Percentiles rank a stretch among this genome's conserved stretches.
Conservation (phyloP, 2,329 filamentous ascomycete species). For the Hyphodiscus sp. region DNA sequence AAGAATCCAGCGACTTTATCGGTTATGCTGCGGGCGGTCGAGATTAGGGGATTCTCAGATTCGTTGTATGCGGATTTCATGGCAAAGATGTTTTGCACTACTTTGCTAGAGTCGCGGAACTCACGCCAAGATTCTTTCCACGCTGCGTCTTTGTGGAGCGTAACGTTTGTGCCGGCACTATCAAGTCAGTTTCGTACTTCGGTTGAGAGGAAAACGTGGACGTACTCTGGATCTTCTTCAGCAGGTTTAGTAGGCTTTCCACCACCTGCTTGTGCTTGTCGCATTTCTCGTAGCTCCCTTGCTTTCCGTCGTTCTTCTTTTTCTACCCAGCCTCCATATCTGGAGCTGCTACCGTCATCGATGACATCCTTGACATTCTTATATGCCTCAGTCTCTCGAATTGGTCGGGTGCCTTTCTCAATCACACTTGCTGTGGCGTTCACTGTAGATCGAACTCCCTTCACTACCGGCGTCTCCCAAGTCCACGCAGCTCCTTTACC, state of each 20-base stretch:
- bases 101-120: conserved; percentile 82
- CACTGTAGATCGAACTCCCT: conserved; percentile 81
- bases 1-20: conserved; percentile 94
- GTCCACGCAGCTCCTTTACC: conserved; percentile 93
- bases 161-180: conserved; percentile 90
- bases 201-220: conserved; percentile 20
- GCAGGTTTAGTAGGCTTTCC: conserved; percentile 50
- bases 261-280: conserved; percentile 40
- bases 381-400: conserved; percentile 90
- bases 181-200: conserved; percentile 29
- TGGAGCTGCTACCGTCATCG: conserved; percentile 91
- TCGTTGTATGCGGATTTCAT: conserved; percentile 88
- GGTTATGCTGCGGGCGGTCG: conserved; percentile 83
- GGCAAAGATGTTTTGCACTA: conserved; percentile 82
- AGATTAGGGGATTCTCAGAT: conserved; percentile 93
- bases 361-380: conserved; percentile 94
- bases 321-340: conserved; percentile 95
- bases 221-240: conserved; percentile 85
- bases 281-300: conserved; percentile 66
- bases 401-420: conserved; percentile 90
- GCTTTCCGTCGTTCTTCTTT: conserved; percentile 85
- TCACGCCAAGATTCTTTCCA: conserved; percentile 99
- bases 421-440: conserved; percentile 79
- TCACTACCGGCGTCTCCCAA: conserved; percentile 91
- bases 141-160: conserved; percentile 90